Conservation (phyloP, 257 asterid genomes). For the Solanum medicagineum region DNA sequence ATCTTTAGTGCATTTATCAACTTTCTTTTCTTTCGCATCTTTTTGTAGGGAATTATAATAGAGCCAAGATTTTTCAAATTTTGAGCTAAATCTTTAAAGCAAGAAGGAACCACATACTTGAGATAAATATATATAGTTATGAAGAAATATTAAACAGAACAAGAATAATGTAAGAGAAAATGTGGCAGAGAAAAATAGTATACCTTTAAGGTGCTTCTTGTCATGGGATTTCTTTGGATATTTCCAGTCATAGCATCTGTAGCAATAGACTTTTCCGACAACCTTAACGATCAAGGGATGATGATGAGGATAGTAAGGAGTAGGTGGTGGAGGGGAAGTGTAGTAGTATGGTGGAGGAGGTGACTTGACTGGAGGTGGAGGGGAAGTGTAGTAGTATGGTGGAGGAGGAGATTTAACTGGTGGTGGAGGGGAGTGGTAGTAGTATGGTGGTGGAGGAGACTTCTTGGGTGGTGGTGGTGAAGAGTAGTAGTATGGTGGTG, state of each 20-base stretch:
- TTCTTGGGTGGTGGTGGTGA: conserved; percentile 30
- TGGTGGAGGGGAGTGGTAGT: conserved; percentile 36
- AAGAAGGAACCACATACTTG: neutral
- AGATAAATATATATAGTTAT: neutral
- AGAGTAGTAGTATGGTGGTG: conserved; percentile 24
- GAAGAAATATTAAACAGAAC: neutral
- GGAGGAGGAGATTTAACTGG: conserved; percentile 3
- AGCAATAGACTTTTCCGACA: conserved; percentile 67
- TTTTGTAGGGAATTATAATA: neutral
- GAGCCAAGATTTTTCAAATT: neutral
- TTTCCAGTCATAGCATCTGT: conserved; percentile 49
- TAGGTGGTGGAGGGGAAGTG: conserved; percentile 21
- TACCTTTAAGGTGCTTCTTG: conserved; percentile 78
- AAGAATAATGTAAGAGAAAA: neutral
- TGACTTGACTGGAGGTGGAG: neutral
- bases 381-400: conserved; percentile 17
- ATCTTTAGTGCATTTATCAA: neutral
- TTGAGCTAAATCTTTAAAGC: neutral
- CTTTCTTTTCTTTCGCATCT: neutral
- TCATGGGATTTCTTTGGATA: conserved; percentile 52
- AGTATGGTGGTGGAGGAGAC: conserved; percentile 30
- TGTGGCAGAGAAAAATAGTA: neutral
- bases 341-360: conserved; percentile 13
- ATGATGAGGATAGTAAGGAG: conserved; percentile 27
- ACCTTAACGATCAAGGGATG: conserved; percentile 44